These are phyloP conservation scores for Fusarium metavorans DNA, from an alignment of 2,329 filamentous ascomycete species.

Conservation along the genomic window DNA sequence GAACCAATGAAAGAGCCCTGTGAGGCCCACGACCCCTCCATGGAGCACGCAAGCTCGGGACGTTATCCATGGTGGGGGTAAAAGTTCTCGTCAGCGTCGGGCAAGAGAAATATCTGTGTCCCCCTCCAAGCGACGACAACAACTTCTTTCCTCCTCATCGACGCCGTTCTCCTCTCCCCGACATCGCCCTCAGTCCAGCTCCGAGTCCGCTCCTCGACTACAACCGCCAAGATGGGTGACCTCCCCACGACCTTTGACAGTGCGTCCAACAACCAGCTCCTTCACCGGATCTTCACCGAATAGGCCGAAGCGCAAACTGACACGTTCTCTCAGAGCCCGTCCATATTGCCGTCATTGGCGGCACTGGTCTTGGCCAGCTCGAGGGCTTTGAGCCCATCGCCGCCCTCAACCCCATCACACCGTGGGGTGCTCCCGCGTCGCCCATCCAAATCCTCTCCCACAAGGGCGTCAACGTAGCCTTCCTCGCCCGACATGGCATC, in stretches of 20 bases:
- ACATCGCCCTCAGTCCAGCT: not conserved
- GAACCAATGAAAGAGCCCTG: conserved; percentile 35
- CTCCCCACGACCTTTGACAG: conserved; percentile 71
- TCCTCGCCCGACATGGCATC: conserved; percentile 90
- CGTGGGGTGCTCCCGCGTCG: conserved; percentile 85
- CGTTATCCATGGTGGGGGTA: conserved; percentile 44
- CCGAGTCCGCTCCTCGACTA: conserved; percentile 2
- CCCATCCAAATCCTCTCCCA: conserved; percentile 91
- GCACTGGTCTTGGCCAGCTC: conserved; percentile 90
- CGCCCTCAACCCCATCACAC: conserved; percentile 79
- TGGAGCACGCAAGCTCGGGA: conserved; percentile 38
- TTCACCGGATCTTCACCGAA: not conserved
- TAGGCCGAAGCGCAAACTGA: conserved; percentile 22
- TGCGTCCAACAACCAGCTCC: conserved; percentile 50
- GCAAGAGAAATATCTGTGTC: conserved; percentile 20
- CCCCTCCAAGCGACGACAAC: conserved; percentile 14
- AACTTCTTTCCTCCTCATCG: conserved; percentile 4
- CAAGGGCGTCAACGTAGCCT: conserved; percentile 84
- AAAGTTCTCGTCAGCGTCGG: conserved; percentile 22
- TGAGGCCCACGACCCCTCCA: conserved; percentile 44
- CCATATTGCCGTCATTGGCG: conserved; percentile 90
- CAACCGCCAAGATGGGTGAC: conserved; percentile 57
- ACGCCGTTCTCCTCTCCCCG: not conserved
- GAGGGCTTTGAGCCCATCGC: conserved; percentile 89
- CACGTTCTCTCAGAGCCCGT: conserved; percentile 67